A percentile compares a stretch with the other conserved stretches of the same genome.
These are phyloP conservation scores for Solanum ossicruentum DNA, from an alignment of 257 asterid species.

Conservation along the genomic window DNA sequence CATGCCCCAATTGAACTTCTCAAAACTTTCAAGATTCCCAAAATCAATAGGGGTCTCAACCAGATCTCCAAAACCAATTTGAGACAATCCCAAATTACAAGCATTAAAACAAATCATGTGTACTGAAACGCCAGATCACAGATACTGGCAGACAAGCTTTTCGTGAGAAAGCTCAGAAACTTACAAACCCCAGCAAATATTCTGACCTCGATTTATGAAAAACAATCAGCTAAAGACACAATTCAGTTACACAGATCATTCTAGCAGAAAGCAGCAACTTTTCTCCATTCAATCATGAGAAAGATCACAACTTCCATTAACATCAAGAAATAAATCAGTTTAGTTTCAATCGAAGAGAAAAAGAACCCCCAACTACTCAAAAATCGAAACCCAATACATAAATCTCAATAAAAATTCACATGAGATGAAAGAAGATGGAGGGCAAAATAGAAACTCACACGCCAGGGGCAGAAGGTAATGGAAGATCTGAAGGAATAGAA, in stretches of 20 bases:
- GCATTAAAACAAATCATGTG: not conserved
- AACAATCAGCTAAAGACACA: not conserved
- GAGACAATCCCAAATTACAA: not conserved
- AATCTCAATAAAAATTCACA: not conserved
- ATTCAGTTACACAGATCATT: not conserved
- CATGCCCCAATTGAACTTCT: not conserved
- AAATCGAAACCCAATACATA: not conserved
- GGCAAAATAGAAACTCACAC: slow-evolving; percentile 34
- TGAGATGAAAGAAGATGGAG: not conserved
- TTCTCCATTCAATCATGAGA: not conserved
- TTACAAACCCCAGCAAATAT: not conserved
- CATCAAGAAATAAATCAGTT: not conserved
- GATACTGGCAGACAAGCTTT: not conserved
- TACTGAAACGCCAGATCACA: not conserved
- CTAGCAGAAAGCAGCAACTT: not conserved
- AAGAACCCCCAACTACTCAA: not conserved
- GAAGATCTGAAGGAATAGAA: slow-evolving; percentile 91
- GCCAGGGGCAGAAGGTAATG: slow-evolving; percentile 94
- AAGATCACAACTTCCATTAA: not conserved
- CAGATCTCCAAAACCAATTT: not conserved
- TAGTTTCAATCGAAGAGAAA: not conserved
- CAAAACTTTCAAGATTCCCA: not conserved
- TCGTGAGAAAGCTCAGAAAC: not conserved
- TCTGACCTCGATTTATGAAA: not conserved
- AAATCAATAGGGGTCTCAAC: not conserved